Base-by-base conservation (phyloP, 768 basidiomycete genomes). In the Psilocybe tampanensis region DNA sequence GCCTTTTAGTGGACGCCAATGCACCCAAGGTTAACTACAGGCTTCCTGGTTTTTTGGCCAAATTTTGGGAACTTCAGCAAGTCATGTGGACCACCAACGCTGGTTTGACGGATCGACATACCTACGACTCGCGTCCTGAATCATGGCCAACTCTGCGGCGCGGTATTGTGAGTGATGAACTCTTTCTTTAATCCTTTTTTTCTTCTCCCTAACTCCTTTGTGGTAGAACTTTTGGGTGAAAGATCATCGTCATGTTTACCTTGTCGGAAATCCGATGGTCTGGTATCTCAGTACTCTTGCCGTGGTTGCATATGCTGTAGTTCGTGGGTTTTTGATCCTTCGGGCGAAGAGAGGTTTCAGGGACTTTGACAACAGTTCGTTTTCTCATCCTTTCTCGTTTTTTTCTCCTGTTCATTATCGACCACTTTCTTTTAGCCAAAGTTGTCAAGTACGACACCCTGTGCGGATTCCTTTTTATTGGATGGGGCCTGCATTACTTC, bases 11-110 rank as follows among this genome's bases (percentile, higher is more conserved):
- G 15, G 81, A 89, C 0, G 63, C 71, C 2, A 74, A 89, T 65
- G 88, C 94, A 7, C 77, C 74, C 7, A 95, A 86, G 73, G 88
- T 97, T 65, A 99, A 98, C 71, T 99, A 98, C 73, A 81, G 80
- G 59, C 77, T 84, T n/a, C 94, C 96, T 5, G 85, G 90, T 2
- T 98, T 99, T 80, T 73, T 98, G 32, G 65, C 81, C 66, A 98
- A 98, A 74, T 98, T 98, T 76, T 79, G 80, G 66, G 96, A 98
- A 67, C 76, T 98, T 29, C 94, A 98, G 67, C 80, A 82, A 63
- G 96, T 97, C 56, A 96, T 97, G 95, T 98, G 95, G 95, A 86
- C 81, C 7, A 98, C 95, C 22, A 98, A 98, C 64, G 94, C 94
- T 29, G 96, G 95, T 1, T 75, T 98, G 56, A 98, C 96, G 2